phyloP scores from a whole-genome alignment of 192 early-diverging fungal species.

The Piromyces finnis region DNA sequence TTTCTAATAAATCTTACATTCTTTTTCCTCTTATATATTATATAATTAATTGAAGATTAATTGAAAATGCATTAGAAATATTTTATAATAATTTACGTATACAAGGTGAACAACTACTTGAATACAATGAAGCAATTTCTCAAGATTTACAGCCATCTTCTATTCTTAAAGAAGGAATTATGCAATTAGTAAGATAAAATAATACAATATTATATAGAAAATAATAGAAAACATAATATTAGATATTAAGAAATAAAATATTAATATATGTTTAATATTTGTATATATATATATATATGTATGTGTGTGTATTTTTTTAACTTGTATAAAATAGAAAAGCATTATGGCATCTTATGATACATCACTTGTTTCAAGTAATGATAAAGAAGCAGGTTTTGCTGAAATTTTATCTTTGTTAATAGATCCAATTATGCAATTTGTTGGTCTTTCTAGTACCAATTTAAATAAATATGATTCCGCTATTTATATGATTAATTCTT shows the following conservation, averaged over 20 bases:
- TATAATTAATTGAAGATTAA: too few species aligned
- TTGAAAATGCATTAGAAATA: neutral
- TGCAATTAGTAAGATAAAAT: slow-evolving; percentile 33
- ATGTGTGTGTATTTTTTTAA: neutral
- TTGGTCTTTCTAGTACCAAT: slow-evolving; percentile 30
- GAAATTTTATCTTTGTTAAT: slow-evolving; percentile 46
- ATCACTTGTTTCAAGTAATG: slow-evolving; percentile 32
- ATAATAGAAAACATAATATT: neutral
- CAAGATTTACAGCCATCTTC: slow-evolving; percentile 39
- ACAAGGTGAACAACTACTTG: neutral
- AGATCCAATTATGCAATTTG: slow-evolving; percentile 54
- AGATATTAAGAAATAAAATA: neutral
- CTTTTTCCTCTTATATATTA: too few species aligned
- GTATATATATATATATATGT: too few species aligned
- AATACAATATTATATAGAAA: too few species aligned
- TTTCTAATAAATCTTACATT: too few species aligned
- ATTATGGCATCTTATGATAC: slow-evolving; percentile 65
- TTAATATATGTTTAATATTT: neutral
- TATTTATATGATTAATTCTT: slow-evolving; percentile 60
- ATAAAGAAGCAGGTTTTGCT: slow-evolving; percentile 39
- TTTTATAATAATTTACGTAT: neutral
- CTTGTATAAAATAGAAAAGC: slow-evolving; percentile 30
- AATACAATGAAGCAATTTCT: neutral
- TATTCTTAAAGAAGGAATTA: slow-evolving; percentile 41
- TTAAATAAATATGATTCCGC: slow-evolving; percentile 35